Percentiles rank a stretch among this genome's conserved stretches.
These are phyloP conservation scores for Solanum gandarillasii DNA, from an alignment of 257 asterid genomes.

Conservation along the genomic window DNA sequence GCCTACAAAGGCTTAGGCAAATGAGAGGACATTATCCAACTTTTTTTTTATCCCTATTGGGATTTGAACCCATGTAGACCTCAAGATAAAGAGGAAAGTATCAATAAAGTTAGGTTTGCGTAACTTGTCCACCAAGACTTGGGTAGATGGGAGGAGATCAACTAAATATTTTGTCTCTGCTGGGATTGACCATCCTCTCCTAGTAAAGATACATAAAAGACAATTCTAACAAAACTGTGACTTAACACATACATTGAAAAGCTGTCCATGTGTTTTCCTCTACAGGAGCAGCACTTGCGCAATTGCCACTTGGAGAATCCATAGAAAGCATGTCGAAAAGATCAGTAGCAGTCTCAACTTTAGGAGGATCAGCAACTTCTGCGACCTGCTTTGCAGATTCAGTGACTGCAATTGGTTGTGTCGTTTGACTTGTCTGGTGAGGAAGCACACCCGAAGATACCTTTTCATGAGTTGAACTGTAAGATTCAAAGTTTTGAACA, in stretches of 20 bases:
- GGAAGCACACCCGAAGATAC: conserved; percentile 43
- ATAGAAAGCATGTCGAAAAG: conserved; percentile 78
- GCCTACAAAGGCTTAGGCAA: neutral
- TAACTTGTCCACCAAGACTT: neutral
- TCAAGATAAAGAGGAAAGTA: neutral
- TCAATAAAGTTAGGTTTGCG: neutral
- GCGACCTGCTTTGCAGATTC: conserved; percentile 42
- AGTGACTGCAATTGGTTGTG: conserved; percentile 34
- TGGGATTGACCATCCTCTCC: neutral
- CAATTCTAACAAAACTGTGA: neutral
- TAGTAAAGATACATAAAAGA: neutral
- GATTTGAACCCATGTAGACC: neutral
- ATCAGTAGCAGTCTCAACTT: conserved; percentile 85
- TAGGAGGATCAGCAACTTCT: conserved; percentile 42
- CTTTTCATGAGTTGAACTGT: conserved; percentile 21
- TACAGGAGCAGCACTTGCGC: conserved; percentile 35
- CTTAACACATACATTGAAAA: conserved; percentile 70
- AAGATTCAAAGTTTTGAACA: neutral
- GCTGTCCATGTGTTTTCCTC: conserved; percentile 85
- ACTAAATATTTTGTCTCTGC: neutral
- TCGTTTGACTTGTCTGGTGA: conserved; percentile 39
- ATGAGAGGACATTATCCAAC: neutral
- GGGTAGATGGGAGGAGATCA: neutral
- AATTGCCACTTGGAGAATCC: conserved; percentile 52
- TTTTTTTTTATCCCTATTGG: neutral